These are phyloP conservation scores for Globisporangium takayamanum DNA, from an alignment of 352 stramenopile genomes.

Conservation along the genomic window DNA sequence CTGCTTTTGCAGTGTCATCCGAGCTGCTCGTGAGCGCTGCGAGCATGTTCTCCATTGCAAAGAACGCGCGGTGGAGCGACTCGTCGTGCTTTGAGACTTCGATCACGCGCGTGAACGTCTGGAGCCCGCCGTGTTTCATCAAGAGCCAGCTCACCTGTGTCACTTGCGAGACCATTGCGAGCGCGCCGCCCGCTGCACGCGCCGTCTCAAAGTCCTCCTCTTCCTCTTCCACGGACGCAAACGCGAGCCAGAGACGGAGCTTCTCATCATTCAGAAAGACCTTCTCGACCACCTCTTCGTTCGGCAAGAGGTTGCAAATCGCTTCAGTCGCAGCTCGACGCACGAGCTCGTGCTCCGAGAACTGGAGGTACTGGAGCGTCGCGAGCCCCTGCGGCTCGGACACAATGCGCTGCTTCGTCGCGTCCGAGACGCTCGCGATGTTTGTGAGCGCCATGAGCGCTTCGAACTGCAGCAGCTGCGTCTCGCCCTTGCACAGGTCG, in stretches of 20 bases:
- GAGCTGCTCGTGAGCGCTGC: conserved; percentile 20
- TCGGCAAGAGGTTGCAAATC: conserved; percentile 94
- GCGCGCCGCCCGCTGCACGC: conserved; percentile 85
- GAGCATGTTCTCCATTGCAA: conserved; percentile 74
- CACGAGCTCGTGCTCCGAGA: conserved; percentile 96
- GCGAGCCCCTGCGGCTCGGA: conserved; percentile 57
- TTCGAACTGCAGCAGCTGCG: conserved; percentile 87
- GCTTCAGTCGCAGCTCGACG: conserved; percentile 94
- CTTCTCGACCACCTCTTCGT: conserved; percentile 90
- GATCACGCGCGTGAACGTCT: conserved; percentile 52
- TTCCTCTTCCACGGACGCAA: conserved; percentile 89
- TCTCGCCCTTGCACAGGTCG: conserved; percentile 93
- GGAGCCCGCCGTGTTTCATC: conserved; percentile 56
- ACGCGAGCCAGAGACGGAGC: conserved; percentile 90
- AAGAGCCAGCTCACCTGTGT: conserved; percentile 65
- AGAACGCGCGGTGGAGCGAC: conserved; percentile 64
- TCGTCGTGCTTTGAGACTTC: conserved; percentile 48
- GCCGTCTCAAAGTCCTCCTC: conserved; percentile 90
- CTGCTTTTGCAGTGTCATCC: conserved; percentile 20
- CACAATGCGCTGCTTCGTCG: conserved; percentile 91
- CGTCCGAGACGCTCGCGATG: conserved; percentile 89
- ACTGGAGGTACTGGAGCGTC: conserved; percentile 90
- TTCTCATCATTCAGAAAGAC: conserved; percentile 92
- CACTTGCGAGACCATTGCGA: conserved; percentile 92
- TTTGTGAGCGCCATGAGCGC: conserved; percentile 98